Evolutionary conservation across 306 rosid genomes (phyloP), one percentile per base, ranked within the genome.

Genomic region (Cotoneaster glaucophyllus): DNA sequence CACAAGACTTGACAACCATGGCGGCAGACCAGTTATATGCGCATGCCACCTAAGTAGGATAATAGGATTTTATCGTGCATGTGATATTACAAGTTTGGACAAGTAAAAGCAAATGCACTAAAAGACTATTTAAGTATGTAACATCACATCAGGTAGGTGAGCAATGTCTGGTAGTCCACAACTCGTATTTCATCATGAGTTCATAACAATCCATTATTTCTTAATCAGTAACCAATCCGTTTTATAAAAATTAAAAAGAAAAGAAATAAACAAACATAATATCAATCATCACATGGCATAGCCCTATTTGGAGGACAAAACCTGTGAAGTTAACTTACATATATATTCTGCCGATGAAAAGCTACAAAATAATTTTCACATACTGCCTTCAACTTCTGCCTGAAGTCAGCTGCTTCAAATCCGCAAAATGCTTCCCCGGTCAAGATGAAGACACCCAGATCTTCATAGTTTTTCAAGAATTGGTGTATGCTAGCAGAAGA

Each of bases 341-440:
- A 84, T 72, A 87, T 84, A 86, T 84, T 96, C 84, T 96, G 99
- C 77, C 96, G 96, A 82, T 96, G 99, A 82, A 92, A 92, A 71
- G 96, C 87, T 63, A 66, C 81, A 86, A 87, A 96, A 89, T 96
- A 96, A 83, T 85, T 92, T 88, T 96, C 99, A 85, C 99, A 96
- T 65, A 92, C 97, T 52, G 64, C 86, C 91, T 96, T 96, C 78
- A 92, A 78, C 87, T 96, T 96, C 83, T 92, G 98, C 90, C 99
- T 87, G 67, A 96, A 92, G 61, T 96, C 99, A 87, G 75, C 89
- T n/a, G 97, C 99, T 85, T 96, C 98, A 82, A 86, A 82, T 79
- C 99, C 99, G 57, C 98, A 92, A 84, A 96, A 92, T 81, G 98
- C 93, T 87, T 96, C 99, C 76, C 99, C 99, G 69, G 94, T 89